phyloP scores from a whole-genome alignment of 371 early-diverging fungal species.

The Lichtheimia ornata region DNA sequence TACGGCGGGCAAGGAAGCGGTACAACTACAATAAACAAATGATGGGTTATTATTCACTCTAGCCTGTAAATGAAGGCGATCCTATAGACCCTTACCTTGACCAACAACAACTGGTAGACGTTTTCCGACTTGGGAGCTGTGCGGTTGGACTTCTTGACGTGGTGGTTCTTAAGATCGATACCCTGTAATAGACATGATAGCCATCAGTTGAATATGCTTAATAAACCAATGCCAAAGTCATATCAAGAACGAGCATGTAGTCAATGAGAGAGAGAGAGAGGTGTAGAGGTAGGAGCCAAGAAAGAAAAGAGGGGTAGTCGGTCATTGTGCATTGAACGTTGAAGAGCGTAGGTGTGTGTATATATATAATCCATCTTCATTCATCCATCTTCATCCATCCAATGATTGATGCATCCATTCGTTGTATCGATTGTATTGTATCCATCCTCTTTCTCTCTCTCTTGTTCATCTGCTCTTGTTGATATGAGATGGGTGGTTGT shows the following conservation, averaged over 20 bases:
- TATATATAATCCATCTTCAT: slow-evolving; percentile 9
- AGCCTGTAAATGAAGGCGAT: not conserved
- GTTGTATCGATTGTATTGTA: slow-evolving; percentile 24
- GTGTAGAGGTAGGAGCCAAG: not conserved
- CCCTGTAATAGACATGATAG: slow-evolving; percentile 55
- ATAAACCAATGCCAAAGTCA: no score
- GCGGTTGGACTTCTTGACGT: slow-evolving; percentile 89
- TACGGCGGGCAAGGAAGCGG: slow-evolving; percentile 98
- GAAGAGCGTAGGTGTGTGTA: not conserved
- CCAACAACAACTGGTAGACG: slow-evolving; percentile 90
- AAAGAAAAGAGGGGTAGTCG: not conserved
- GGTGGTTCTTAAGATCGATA: slow-evolving; percentile 95
- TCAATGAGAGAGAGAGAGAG: not conserved
- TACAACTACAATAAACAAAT: slow-evolving; percentile 70
- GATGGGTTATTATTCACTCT: not conserved
- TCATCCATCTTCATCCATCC: slow-evolving; percentile 3
- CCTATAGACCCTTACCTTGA: slow-evolving; percentile 69
- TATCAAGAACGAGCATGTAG: no score
- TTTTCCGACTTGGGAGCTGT: slow-evolving; percentile 85
- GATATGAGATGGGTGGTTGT: not conserved
- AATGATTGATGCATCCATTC: slow-evolving; percentile 22
- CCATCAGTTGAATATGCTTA: no score
- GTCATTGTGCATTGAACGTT: not conserved
- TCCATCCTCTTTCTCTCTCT: not conserved
- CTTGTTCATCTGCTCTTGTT: not conserved